Percentiles rank a stretch among this genome's conserved stretches.
phyloP scores from a whole-genome alignment of 192 early-diverging fungal species.

The Rhizoclosmatium globosum region DNA sequence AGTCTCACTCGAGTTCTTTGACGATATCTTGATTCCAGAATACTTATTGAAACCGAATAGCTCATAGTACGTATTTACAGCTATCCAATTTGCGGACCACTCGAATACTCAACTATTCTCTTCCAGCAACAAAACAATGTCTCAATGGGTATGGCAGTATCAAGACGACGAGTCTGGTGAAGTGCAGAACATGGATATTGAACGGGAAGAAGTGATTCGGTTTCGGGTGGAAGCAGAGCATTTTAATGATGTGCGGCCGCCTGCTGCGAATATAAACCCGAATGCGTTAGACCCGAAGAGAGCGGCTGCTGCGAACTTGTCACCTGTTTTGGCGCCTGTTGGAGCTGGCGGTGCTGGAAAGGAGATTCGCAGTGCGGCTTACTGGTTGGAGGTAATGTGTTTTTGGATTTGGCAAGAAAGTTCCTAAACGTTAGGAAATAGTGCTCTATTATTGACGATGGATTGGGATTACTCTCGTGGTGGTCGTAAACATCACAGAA shows the following conservation, averaged over 20 bases:
- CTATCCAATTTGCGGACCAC: too few relatives aligned
- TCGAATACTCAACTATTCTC: neutral
- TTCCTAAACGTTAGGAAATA: constrained; percentile 22
- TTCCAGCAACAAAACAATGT: constrained; percentile 65
- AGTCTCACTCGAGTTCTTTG: constrained; percentile 90
- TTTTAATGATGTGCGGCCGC: constrained; percentile 80
- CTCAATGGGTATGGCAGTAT: constrained; percentile 89
- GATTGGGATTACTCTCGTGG: constrained; percentile 76
- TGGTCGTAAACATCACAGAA: constrained; percentile 51
- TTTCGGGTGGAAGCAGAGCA: constrained; percentile 77
- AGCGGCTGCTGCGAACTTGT: neutral
- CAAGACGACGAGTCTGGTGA: constrained; percentile 63
- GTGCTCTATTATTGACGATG: constrained; percentile 74
- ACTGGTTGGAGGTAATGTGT: constrained; percentile 58
- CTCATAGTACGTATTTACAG: too few relatives aligned
- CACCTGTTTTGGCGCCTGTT: constrained; percentile 51
- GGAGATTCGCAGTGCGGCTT: constrained; percentile 51
- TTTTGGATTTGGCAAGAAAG: neutral
- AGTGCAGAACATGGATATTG: constrained; percentile 75
- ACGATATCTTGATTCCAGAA: constrained; percentile 85
- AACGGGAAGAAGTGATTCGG: constrained; percentile 78
- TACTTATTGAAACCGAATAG: constrained; percentile 64
- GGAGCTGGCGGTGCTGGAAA: constrained; percentile 50
- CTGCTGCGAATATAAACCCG: neutral
- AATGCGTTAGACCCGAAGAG: neutral